These are phyloP conservation scores for Dothistroma septosporum DNA, from an alignment of 2,329 filamentous ascomycete genomes.

Conservation along the genomic window DNA sequence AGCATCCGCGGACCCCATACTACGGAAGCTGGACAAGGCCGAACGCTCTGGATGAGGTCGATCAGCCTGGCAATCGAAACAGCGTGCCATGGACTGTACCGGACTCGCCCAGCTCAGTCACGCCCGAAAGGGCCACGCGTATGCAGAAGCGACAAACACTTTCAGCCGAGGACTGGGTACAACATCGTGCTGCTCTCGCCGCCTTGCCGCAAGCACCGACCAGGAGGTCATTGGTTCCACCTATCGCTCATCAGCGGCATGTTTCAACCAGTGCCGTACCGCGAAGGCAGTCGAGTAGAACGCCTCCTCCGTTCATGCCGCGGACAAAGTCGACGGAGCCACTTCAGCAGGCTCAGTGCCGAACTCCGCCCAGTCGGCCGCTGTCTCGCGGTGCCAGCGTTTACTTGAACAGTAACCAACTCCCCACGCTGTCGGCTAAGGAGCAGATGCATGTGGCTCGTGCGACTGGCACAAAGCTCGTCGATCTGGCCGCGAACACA, in stretches of 20 bases:
- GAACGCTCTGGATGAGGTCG: slow-evolving; percentile 28
- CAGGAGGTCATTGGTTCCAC: slow-evolving; percentile 26
- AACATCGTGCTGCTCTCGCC: slow-evolving; percentile 62
- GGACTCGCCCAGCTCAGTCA: slow-evolving; percentile 43
- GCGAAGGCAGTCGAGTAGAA: slow-evolving; percentile 29
- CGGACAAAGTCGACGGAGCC: slow-evolving; percentile 43
- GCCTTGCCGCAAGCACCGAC: slow-evolving; percentile 47
- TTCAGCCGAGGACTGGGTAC: slow-evolving; percentile 77
- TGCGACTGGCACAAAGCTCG: slow-evolving; percentile 70
- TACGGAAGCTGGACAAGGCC: slow-evolving; percentile 31
- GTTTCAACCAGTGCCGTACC: slow-evolving; percentile 19
- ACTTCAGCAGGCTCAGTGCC: slow-evolving; percentile 32
- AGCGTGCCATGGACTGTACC: slow-evolving; percentile 74
- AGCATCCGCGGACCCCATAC: slow-evolving; percentile 32
- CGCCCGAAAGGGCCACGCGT: slow-evolving; percentile 31
- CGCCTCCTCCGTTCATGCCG: slow-evolving; percentile 43
- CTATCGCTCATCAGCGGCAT: slow-evolving; percentile 27
- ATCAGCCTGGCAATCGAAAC: slow-evolving; percentile 51
- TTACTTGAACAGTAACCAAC: slow-evolving; percentile 41
- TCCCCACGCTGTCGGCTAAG: slow-evolving; percentile 68
- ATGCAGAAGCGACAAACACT: slow-evolving; percentile 53
- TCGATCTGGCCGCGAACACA: slow-evolving; percentile 59
- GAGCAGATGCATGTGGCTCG: slow-evolving; percentile 88
- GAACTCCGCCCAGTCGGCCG: slow-evolving; percentile 31
- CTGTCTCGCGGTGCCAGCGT: slow-evolving; percentile 32